These are phyloP conservation scores for Pascua sp. DNA, from an alignment of 1,284 basidiomycete species.

Conservation along the genomic window DNA sequence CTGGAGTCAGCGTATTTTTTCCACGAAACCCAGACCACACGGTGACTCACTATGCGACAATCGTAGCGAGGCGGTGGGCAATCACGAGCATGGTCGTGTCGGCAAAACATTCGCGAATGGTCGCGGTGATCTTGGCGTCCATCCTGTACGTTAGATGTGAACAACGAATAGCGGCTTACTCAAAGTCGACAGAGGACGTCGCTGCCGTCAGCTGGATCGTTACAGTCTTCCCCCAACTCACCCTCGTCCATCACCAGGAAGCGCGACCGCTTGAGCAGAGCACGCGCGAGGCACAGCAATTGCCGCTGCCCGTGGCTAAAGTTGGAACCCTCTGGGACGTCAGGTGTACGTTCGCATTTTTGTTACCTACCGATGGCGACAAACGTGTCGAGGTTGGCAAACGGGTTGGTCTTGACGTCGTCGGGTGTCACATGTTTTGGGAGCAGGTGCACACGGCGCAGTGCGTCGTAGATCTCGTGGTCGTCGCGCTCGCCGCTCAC, in stretches of 20 bases:
- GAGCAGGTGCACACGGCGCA: conserved; percentile 58
- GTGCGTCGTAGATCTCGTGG: conserved; percentile 56
- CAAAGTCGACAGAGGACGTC: conserved; percentile 77
- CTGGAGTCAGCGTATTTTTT: conserved; percentile 38
- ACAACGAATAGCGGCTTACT: conserved; percentile 39
- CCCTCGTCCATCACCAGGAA: conserved; percentile 56
- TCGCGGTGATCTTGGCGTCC: conserved; percentile 69
- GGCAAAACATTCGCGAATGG: conserved; percentile 68
- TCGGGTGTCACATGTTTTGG: conserved; percentile 51
- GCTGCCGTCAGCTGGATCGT: conserved; percentile 57
- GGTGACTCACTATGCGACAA: conserved; percentile 38
- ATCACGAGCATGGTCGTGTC: conserved; percentile 65
- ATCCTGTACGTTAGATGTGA: conserved; percentile 51
- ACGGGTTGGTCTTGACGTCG: conserved; percentile 49
- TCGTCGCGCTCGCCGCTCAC: conserved; percentile 48
- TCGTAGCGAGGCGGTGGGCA: conserved; percentile 65
- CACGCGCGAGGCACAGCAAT: conserved; percentile 67
- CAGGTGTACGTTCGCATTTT: conserved; percentile 1
- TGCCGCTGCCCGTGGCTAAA: conserved; percentile 76
- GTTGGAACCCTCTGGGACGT: conserved; percentile 56
- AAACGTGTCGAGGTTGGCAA: conserved; percentile 56
- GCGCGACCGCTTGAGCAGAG: conserved; percentile 65
- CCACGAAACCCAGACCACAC: not conserved
- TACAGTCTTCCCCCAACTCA: conserved; percentile 2
- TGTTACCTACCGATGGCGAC: conserved; percentile 32